phyloP scores from a whole-genome alignment of 495 filamentous ascomycete genomes.

The Podospora conica region DNA sequence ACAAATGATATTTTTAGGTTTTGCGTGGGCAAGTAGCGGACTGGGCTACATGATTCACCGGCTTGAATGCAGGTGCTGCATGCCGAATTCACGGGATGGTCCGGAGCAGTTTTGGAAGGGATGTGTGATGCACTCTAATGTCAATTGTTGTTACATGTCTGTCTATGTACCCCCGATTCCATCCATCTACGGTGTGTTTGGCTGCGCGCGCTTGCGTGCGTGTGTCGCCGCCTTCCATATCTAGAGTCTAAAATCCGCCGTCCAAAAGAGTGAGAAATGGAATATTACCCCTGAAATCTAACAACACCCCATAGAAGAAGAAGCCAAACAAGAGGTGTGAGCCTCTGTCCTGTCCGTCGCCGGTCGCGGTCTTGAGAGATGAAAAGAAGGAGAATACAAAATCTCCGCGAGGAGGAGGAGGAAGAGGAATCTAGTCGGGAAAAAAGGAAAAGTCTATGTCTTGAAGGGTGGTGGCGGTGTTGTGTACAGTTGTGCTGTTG shows the following conservation, averaged over 20 bases:
- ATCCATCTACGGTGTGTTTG: not conserved
- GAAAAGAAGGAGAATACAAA: not conserved
- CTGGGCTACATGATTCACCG: not conserved
- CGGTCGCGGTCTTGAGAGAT: not conserved
- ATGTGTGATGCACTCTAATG: not conserved
- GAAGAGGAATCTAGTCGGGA: not conserved
- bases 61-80: not conserved
- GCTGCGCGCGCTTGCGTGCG: not conserved
- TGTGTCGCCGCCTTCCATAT: not conserved
- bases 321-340: not conserved
- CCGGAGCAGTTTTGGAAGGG: not conserved
- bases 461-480: not conserved
- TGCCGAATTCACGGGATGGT: not conserved
- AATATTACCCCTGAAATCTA: not conserved
- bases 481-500: not conserved
- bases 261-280: not conserved
- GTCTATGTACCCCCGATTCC: not conserved
- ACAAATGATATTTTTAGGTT: constrained; percentile 16
- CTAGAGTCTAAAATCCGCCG: not conserved
- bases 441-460: not conserved
- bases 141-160: not conserved
- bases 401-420: not conserved
- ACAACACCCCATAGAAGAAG: not conserved
- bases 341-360: too few species aligned
- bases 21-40: constrained; percentile 27